A percentile compares a stretch with the other conserved stretches of the same genome.
Evolutionary conservation across 2,329 filamentous ascomycete species (phyloP).

Genomic region (Plectosphaerella plurivora): DNA sequence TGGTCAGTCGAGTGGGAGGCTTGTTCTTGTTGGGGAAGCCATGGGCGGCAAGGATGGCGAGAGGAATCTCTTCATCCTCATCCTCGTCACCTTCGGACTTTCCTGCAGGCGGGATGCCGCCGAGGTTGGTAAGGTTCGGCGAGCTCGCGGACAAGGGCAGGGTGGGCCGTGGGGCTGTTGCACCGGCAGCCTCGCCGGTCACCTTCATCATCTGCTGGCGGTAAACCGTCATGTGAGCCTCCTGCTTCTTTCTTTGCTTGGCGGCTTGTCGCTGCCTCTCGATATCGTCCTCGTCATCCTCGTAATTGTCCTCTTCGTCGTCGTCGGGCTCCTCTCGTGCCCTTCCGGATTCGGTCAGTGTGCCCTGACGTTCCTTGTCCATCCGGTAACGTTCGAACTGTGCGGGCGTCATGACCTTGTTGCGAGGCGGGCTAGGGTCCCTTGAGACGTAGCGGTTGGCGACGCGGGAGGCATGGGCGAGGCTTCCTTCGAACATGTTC

Average conservation of each 20-base stretch:
- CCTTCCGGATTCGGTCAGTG: slow-evolving; percentile 33
- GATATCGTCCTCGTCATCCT: slow-evolving; percentile 73
- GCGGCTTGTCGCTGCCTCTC: slow-evolving; percentile 71
- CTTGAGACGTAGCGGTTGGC: slow-evolving; percentile 28
- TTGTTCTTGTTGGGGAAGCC: slow-evolving; percentile 79
- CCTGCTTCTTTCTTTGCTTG: slow-evolving; percentile 79
- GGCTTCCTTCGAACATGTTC: slow-evolving; percentile 49
- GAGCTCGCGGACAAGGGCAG: slow-evolving; percentile 57
- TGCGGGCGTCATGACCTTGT: slow-evolving; percentile 85
- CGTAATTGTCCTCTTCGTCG: slow-evolving; percentile 60
- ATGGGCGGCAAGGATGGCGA: slow-evolving; percentile 83
- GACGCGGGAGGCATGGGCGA: slow-evolving; percentile 30
- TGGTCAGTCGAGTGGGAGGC: slow-evolving; percentile 63
- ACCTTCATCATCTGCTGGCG: slow-evolving; percentile 97
- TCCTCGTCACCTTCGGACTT: slow-evolving; percentile 62
- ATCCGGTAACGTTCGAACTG: slow-evolving; percentile 79
- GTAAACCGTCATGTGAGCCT: slow-evolving; percentile 85
- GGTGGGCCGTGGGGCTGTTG: slow-evolving; percentile 45
- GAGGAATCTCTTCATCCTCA: slow-evolving; percentile 83
- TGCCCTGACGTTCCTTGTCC: slow-evolving; percentile 61
- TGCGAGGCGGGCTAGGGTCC: slow-evolving; percentile 39
- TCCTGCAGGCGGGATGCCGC: slow-evolving; percentile 22
- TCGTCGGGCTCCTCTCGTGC: slow-evolving; percentile 54
- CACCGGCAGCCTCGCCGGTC: slow-evolving; percentile 64
- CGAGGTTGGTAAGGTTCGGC: slow-evolving; percentile 47